phyloP scores from a whole-genome alignment of 2,329 filamentous ascomycete species.

The Botrytis galanthina region DNA sequence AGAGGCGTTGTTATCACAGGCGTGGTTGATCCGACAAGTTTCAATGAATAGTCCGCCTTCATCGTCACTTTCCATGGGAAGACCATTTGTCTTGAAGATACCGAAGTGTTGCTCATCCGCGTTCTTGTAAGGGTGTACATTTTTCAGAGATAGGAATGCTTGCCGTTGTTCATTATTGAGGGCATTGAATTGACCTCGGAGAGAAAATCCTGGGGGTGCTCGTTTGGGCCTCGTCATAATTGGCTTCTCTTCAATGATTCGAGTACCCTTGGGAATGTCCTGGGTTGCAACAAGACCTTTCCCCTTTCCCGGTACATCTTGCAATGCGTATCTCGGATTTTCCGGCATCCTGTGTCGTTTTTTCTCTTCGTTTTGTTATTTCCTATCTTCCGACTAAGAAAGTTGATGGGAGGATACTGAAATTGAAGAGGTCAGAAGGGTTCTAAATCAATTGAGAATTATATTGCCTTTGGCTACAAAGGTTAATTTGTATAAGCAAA shows the following conservation, averaged over 20 bases:
- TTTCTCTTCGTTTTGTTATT: not conserved
- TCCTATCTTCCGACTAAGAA: not conserved
- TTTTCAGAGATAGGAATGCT: not conserved
- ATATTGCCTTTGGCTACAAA: not conserved
- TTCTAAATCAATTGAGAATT: not conserved
- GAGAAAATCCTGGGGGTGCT: not conserved
- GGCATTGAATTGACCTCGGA: not conserved
- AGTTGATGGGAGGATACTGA: not conserved
- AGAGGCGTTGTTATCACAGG: not conserved
- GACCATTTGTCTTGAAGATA: not conserved
- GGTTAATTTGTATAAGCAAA: not conserved
- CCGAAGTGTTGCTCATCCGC: not conserved
- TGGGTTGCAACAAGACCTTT: not conserved
- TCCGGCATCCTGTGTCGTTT: not conserved
- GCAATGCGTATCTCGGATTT: not conserved
- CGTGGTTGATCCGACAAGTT: not conserved
- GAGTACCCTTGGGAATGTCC: not conserved
- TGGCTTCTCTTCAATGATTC: not conserved
- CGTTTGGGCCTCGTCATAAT: not conserved
- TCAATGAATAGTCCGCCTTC: not conserved
- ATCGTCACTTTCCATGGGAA: not conserved
- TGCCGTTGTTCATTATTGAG: not conserved
- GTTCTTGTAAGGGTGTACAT: not conserved
- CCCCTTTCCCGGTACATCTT: not conserved
- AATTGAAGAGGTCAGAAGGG: not conserved